Percentiles rank a stretch among this genome's conserved stretches.
Evolutionary conservation across 192 early-diverging fungal species (phyloP).

Genomic region (Gonapodya sp.): DNA sequence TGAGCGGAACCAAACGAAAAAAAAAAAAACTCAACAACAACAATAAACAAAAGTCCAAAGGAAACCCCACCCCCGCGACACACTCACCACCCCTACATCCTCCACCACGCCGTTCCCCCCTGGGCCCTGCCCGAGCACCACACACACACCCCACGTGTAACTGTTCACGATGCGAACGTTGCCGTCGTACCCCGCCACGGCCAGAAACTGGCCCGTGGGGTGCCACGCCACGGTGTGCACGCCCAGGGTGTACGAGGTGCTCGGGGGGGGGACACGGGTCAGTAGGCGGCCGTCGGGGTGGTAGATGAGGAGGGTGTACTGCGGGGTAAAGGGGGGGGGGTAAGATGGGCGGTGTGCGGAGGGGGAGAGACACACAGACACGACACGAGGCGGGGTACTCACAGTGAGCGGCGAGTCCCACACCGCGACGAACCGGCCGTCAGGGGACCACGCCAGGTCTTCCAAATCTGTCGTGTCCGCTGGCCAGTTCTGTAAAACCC

Average conservation of each 20-base stretch:
- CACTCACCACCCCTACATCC: constrained; percentile 7
- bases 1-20: no score
- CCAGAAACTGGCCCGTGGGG: constrained; percentile 63
- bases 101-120: not conserved
- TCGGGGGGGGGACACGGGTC: not conserved
- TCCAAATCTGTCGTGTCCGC: constrained; percentile 62
- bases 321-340: not conserved
- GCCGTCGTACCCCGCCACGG: constrained; percentile 78
- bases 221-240: constrained; percentile 69
- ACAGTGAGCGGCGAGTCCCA: constrained; percentile 65
- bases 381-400: constrained; percentile 11
- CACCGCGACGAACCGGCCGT: constrained; percentile 64
- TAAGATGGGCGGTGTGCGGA: constrained; percentile 15
- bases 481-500: constrained; percentile 42
- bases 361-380: not conserved
- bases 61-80: constrained; percentile 28
- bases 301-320: constrained; percentile 66
- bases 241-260: constrained; percentile 41
- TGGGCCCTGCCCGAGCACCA: constrained; percentile 8
- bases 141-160: constrained; percentile 1
- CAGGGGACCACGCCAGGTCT: constrained; percentile 74
- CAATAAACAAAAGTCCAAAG: no score
- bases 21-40: no score
- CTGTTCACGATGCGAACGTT: constrained; percentile 38
- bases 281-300: constrained; percentile 49